These are phyloP conservation scores for Vitis rupestris DNA, from an alignment of 164 flowering plant genomes.

Conservation along the genomic window DNA sequence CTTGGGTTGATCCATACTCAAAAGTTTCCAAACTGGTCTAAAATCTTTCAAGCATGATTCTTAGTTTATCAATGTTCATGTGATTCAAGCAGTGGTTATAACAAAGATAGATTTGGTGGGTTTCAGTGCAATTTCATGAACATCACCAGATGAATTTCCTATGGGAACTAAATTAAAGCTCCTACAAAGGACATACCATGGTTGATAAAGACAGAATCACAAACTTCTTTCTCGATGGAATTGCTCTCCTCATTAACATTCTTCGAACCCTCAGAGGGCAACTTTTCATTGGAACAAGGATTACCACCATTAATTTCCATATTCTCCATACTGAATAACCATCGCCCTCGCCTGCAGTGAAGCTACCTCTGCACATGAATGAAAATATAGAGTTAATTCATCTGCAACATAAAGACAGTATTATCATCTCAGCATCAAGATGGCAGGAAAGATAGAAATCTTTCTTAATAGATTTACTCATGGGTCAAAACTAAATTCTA, in stretches of 20 bases:
- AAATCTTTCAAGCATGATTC: not conserved
- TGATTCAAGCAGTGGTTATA: no score
- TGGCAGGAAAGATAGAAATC: not conserved
- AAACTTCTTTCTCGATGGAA: conserved; percentile 15
- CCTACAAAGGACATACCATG: conserved; percentile 21
- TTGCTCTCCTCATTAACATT: conserved; percentile 8
- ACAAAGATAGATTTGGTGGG: not conserved
- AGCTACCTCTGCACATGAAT: not conserved
- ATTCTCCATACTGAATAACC: conserved; percentile 5
- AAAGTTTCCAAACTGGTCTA: not conserved
- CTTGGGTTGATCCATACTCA: not conserved
- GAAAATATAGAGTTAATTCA: not conserved
- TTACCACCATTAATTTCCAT: conserved; percentile 29
- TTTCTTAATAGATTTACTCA: not conserved
- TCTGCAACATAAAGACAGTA: not conserved
- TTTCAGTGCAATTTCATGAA: not conserved
- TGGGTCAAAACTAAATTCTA: not conserved
- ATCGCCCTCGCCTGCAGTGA: conserved; percentile 12
- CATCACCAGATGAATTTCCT: not conserved
- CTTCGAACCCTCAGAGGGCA: conserved; percentile 13
- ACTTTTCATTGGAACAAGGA: conserved; percentile 16
- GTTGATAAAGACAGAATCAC: conserved; percentile 22
- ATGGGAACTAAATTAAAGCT: not conserved
- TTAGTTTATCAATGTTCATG: not conserved
- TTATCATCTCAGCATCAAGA: not conserved